phyloP scores from a whole-genome alignment of 75 land plant genomes.

The Pseudotsuga menziesii region DNA sequence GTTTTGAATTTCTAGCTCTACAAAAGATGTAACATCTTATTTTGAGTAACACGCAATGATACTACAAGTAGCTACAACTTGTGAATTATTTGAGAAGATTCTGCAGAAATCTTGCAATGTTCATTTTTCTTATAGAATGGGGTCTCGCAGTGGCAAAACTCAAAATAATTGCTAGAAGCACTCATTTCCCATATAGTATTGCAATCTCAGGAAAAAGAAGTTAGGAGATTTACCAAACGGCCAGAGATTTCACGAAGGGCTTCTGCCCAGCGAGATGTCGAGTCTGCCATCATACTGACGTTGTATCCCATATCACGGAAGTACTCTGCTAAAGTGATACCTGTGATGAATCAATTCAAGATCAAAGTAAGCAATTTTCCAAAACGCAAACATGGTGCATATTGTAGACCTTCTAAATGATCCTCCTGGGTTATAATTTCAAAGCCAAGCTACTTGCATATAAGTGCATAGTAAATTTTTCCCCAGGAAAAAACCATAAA shows the following conservation, averaged over 20 bases:
- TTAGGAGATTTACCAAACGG: constrained; percentile 61
- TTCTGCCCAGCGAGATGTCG: constrained; percentile 99
- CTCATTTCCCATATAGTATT: neutral
- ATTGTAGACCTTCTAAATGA: too few species aligned
- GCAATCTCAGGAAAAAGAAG: neutral
- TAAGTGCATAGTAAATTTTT: too few species aligned
- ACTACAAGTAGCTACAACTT: neutral
- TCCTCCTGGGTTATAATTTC: too few species aligned
- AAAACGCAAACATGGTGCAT: too few species aligned
- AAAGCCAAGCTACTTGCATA: too few species aligned
- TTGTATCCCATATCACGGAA: constrained; percentile 99
- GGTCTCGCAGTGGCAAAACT: neutral
- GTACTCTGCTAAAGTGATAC: constrained; percentile 98
- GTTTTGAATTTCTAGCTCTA: neutral
- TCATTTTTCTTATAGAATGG: neutral
- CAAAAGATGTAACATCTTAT: neutral
- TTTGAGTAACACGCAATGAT: neutral
- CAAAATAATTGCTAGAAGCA: neutral
- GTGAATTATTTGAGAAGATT: neutral
- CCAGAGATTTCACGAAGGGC: constrained; percentile 99
- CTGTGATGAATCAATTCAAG: constrained; percentile 24
- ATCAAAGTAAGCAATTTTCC: too few species aligned
- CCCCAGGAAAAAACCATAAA: too few species aligned
- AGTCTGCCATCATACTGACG: constrained; percentile 99
- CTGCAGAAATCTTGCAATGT: neutral